These are phyloP conservation scores for Erigeron philadelphicus DNA, from an alignment of 140 eudicot genomes.

Conservation along the genomic window DNA sequence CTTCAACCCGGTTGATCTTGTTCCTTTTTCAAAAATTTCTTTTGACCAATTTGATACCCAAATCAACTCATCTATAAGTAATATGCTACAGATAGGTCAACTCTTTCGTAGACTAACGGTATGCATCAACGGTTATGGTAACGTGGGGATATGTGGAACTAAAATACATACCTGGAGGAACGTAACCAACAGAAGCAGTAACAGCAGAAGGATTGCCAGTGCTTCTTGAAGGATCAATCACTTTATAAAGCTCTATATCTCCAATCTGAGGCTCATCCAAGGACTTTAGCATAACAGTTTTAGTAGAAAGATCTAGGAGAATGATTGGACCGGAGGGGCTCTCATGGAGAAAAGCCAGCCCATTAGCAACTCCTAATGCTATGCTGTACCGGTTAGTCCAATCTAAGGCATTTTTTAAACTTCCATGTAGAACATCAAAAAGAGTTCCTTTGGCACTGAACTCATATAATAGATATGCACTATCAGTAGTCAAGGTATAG, in stretches of 20 bases:
- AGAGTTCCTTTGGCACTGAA: conserved; percentile 60
- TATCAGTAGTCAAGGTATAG: conserved; percentile 53
- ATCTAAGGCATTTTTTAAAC: conserved; percentile 39
- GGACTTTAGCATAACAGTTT: conserved; percentile 54
- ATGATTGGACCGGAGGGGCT: conserved; percentile 53
- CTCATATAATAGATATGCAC: conserved; percentile 68
- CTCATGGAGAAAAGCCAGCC: conserved; percentile 79
- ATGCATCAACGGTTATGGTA: not conserved
- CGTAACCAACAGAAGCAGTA: conserved; percentile 74
- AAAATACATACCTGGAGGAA: conserved; percentile 66
- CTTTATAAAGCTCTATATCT: conserved; percentile 84
- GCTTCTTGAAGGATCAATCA: conserved; percentile 78
- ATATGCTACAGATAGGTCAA: not conserved
- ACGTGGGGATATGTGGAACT: not conserved
- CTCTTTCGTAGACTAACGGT: not conserved
- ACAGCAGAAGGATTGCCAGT: conserved; percentile 64
- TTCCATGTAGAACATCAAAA: conserved; percentile 53
- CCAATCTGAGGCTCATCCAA: conserved; percentile 67
- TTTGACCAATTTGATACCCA: not conserved
- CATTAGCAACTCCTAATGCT: conserved; percentile 80
- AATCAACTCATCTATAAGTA: not conserved
- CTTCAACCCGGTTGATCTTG: not conserved
- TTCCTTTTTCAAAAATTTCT: not conserved
- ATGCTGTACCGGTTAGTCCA: conserved; percentile 82
- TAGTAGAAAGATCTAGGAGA: conserved; percentile 69